These are phyloP conservation scores for Candida nitratophila DNA, from an alignment of 805 yeast genomes.

Conservation along the genomic window DNA sequence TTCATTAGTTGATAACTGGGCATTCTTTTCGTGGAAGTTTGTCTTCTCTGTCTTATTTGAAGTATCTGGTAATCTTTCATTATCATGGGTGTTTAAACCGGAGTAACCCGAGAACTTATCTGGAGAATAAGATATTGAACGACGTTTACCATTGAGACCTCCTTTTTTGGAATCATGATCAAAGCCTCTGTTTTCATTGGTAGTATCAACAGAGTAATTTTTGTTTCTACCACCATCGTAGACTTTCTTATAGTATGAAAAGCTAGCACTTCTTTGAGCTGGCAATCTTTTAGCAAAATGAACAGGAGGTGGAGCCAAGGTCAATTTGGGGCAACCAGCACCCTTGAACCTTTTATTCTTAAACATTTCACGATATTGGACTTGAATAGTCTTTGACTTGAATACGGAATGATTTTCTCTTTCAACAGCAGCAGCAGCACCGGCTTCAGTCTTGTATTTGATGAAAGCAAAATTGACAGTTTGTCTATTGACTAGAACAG, in stretches of 20 bases:
- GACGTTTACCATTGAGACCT: not conserved
- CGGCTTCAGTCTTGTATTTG: conserved; percentile 51
- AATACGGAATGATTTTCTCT: conserved; percentile 77
- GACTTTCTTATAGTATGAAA: not conserved
- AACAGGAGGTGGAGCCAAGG: conserved; percentile 78
- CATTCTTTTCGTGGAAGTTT: no score
- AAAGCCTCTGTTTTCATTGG: no score
- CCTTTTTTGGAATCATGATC: no score
- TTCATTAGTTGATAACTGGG: no score
- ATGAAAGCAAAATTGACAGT: conserved; percentile 66
- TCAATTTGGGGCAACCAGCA: conserved; percentile 17
- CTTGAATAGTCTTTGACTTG: conserved; percentile 70
- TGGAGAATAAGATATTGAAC: not conserved
- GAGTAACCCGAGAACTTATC: no score
- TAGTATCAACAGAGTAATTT: not conserved
- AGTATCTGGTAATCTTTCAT: no score
- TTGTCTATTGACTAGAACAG: conserved; percentile 47
- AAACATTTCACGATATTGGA: conserved; percentile 67
- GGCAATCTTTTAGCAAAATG: conserved; percentile 43
- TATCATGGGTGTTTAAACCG: conserved; percentile 11
- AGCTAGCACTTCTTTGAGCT: conserved; percentile 3
- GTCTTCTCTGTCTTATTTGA: no score
- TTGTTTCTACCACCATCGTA: not conserved
- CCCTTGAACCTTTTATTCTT: conserved; percentile 15
- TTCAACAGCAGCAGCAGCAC: conserved; percentile 86